phyloP scores from a whole-genome alignment of 169 alveolate genomes.

The Eimeria necatrix region DNA sequence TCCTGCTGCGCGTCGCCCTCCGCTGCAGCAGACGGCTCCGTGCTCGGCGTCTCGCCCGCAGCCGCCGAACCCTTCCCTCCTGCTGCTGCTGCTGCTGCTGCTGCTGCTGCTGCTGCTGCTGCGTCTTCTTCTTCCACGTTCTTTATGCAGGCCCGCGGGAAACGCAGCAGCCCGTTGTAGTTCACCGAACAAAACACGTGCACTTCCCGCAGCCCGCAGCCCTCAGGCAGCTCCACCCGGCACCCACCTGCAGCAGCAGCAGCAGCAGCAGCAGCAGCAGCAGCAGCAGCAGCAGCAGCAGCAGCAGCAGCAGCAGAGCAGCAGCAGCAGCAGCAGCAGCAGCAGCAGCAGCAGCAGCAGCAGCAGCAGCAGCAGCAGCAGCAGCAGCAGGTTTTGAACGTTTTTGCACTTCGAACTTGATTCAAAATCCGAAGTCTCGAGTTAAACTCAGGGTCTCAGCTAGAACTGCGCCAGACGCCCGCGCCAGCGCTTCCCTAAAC shows the following conservation, averaged over 20 bases:
- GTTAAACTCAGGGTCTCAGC: background rate
- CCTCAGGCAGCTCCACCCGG: slow-evolving; percentile 63
- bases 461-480: background rate
- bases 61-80: background rate
- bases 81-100: background rate
- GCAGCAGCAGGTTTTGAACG: too few species aligned
- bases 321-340: background rate
- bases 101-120: background rate
- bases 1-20: background rate
- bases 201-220: slow-evolving; percentile 81
- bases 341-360: background rate
- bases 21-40: too few species aligned
- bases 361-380: background rate
- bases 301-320: background rate
- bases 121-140: slow-evolving; percentile 80
- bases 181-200: slow-evolving; percentile 82
- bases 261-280: too few species aligned
- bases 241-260: slow-evolving; percentile 55
- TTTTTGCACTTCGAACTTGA: too few species aligned
- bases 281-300: background rate
- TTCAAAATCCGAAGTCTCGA: background rate
- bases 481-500: background rate
- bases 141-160: slow-evolving; percentile 75
- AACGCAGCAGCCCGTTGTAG: slow-evolving; percentile 83
- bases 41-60: background rate